Evolutionary conservation across 2,329 filamentous ascomycete genomes (phyloP).

Genomic region (Arthrinium phaeospermum): DNA sequence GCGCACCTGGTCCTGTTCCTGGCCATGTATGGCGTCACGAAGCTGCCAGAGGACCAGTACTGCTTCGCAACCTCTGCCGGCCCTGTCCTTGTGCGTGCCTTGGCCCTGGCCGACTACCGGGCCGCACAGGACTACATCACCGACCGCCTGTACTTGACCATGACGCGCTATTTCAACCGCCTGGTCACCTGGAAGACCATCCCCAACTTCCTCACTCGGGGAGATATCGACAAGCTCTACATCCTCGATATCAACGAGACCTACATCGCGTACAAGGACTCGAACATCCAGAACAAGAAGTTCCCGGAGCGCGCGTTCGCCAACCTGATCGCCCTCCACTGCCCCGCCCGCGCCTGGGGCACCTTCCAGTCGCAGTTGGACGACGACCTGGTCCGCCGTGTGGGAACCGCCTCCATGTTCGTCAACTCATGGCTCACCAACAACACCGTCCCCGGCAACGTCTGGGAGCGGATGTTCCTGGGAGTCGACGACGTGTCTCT

Average conservation of each 20-base stretch:
- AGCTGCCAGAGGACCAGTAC: neutral
- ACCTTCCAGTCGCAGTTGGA: neutral
- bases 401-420: neutral
- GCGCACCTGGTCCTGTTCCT: constrained; percentile 1
- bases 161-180: neutral
- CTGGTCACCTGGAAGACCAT: constrained; percentile 9
- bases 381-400: neutral
- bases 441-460: neutral
- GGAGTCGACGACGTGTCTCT: neutral
- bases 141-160: neutral
- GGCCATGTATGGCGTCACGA: constrained; percentile 4
- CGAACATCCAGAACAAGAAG: neutral
- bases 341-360: neutral
- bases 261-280: neutral
- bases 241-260: constrained; percentile 12
- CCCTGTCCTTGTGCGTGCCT: neutral
- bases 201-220: neutral
- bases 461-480: neutral
- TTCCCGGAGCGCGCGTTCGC: neutral
- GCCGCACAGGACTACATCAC: neutral
- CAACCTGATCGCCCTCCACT: neutral
- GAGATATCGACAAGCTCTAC: neutral
- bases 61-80: neutral
- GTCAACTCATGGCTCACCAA: neutral
- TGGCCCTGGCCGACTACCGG: constrained; percentile 12